A percentile compares a stretch with the other conserved stretches of the same genome.
phyloP scores from a whole-genome alignment of 345 rosid species.

The Gossypium herbaceum region DNA sequence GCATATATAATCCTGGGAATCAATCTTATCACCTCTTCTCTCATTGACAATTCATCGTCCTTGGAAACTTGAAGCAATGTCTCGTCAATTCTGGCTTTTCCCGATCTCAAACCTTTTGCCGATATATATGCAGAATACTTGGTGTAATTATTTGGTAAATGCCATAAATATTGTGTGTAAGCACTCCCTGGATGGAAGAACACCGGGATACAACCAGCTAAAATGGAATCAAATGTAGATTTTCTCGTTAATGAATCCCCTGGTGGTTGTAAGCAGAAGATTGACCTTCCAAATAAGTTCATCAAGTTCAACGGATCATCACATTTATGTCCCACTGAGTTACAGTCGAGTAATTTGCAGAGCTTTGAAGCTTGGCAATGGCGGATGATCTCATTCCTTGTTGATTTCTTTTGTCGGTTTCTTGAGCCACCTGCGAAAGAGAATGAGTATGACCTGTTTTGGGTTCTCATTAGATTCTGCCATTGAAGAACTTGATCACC shows the following conservation, averaged over 20 bases:
- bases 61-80: slow-evolving; percentile 12
- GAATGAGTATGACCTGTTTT: slow-evolving; percentile 27
- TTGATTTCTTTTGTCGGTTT: slow-evolving; percentile 18
- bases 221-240: slow-evolving; percentile 24
- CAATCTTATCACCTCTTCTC: slow-evolving; percentile 24
- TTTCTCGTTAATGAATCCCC: slow-evolving; percentile 28
- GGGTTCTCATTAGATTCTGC: slow-evolving; percentile 31
- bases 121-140: slow-evolving; percentile 30
- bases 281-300: slow-evolving; percentile 16
- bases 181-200: slow-evolving; percentile 30
- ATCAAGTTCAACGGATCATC: slow-evolving; percentile 15
- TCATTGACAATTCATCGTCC: slow-evolving; percentile 5
- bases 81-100: slow-evolving; percentile 7
- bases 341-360: slow-evolving; percentile 25
- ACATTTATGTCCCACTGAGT: not conserved
- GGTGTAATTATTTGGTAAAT: slow-evolving; percentile 16
- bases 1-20: slow-evolving; percentile 26
- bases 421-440: slow-evolving; percentile 37
- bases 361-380: slow-evolving; percentile 20
- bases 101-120: not conserved
- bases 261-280: slow-evolving; percentile 29
- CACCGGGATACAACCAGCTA: slow-evolving; percentile 33
- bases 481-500: slow-evolving; percentile 27
- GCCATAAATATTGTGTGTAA: slow-evolving; percentile 28
- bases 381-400: slow-evolving; percentile 12